A percentile compares a stretch with the other conserved stretches of the same genome.
Evolutionary conservation across 2,329 filamentous ascomycete genomes (phyloP).

Genomic region (Alternaria ventricosa): DNA sequence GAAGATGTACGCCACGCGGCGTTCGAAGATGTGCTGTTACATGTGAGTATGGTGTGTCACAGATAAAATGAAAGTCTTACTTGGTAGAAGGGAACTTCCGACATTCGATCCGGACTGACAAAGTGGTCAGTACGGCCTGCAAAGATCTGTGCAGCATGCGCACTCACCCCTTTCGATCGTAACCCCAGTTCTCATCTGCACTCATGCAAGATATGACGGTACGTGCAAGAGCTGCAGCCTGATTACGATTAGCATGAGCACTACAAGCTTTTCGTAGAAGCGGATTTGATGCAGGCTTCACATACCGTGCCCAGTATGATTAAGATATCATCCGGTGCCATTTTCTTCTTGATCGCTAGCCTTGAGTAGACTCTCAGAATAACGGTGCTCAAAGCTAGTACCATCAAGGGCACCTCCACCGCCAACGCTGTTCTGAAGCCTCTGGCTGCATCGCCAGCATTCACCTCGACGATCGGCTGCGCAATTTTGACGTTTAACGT

Average conservation of each 20-base stretch:
- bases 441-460: constrained; percentile 9
- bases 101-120: constrained; percentile 22
- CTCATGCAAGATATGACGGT: constrained; percentile 38
- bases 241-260: constrained; percentile 7
- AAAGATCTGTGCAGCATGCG: background rate
- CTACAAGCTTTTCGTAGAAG: background rate
- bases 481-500: background rate
- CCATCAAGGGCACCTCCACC: constrained; percentile 36
- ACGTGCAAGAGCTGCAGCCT: constrained; percentile 29
- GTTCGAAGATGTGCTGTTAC: constrained; percentile 34
- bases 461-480: constrained; percentile 4
- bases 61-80: background rate
- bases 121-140: background rate
- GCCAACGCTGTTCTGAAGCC: constrained; percentile 23
- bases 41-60: background rate
- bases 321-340: constrained; percentile 33
- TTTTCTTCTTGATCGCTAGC: constrained; percentile 28
- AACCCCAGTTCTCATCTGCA: constrained; percentile 31
- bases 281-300: background rate
- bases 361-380: constrained; percentile 32
- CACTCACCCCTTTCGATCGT: constrained; percentile 31
- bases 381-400: constrained; percentile 30
- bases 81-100: constrained; percentile 33
- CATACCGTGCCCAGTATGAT: constrained; percentile 31
- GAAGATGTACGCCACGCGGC: constrained; percentile 45